Base-by-base conservation (phyloP, 257 asterid species). In the Eucommia ulmoides region DNA sequence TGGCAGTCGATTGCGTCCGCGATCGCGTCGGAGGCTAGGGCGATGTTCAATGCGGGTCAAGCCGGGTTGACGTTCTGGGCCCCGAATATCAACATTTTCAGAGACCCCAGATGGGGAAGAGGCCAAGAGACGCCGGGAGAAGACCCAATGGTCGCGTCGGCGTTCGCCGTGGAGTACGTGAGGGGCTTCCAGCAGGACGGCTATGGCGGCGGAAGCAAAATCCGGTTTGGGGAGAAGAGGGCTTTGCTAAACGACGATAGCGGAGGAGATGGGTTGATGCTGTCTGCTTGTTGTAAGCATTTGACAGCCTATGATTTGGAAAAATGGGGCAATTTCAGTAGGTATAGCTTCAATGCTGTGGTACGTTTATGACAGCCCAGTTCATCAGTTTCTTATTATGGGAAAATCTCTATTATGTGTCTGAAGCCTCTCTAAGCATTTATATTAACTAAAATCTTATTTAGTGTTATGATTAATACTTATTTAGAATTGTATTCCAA, bases 61-160 rank as follows among this genome's bases (percentile, higher is more conserved):
- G 81, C 94, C 1, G 97, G 97, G 48, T 51, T 89, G 73, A 88
- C 96, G 4, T 88, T 66, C 59, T 88, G 93, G 93, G 97, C 97
- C 11, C 97, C 97, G 41, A 84, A 84, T 68, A 73, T 88, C 44
- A 89, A 89, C 51, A 52, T 89, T 19, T 89, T 89, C 56, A 74
- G 87, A 65, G 97, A 89, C 23, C 97, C 96, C 18, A 82, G 97
- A 60, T 89, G 97, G 97, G 97, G 96, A 41, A 78, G 97, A 50
- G 97, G 97, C 15, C 93, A 80, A 70, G 97, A 89, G 74, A 89
- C 97, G 2, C 91, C 94, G 1, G 97, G 97, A 66, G 97, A 89
- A 75, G 97, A 89, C 57, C 97, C 96, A 2, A 61, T 80, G 85
- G 73, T 82, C 29, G 63, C 66, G 7, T 74, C 94, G 35, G 81